Evolutionary conservation across 495 filamentous ascomycete genomes (phyloP), one percentile per base, ranked within the genome.

Genomic region (Xylaria acuta): DNA sequence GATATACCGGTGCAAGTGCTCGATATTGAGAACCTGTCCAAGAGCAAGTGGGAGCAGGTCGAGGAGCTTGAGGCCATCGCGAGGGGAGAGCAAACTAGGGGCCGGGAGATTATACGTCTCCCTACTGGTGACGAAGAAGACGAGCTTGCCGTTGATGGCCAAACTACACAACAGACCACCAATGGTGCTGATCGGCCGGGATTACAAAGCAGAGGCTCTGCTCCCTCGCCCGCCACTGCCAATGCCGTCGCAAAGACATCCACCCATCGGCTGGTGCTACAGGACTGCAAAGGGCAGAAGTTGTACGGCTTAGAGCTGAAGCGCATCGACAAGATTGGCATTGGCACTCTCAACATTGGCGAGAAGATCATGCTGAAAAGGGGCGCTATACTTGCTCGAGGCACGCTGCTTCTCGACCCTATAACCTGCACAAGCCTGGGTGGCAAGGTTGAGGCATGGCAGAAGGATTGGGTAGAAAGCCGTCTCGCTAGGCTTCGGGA

Each of bases 21-120:
- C 0, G 93, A 93, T 59, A 86, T 98, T 22, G 92, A 95, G 75
- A 94, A 97, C 76, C 84, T 98, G 51, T 87, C 90, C 18, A 87
- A 86, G 18, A 92, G 91, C 75, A 85, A 91, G 27, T 95, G 94
- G 92, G 90, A 92, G 75, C 93, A 97, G 75, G 88, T 97, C 49
- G 95, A 98, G 75, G 89, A 89, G 27, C 85, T 98, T 32, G 96
- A 99, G 80, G 90, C 92, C 56, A 83, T 89, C 11, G 92, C 94
- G 78, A 86, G 94, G 9, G 95, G 95, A 3, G 96, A 98, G 80
- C 88, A 87, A 45, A 93, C 91, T 12, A 87, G 91, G 34, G 96
- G 96, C 1, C 79, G 94, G 8, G 93, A 98, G 80, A 88, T 98
- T 30, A 89, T 99, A 20, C 87, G 95, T 3, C 87, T 92, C 11